Evolutionary conservation across 2,329 filamentous ascomycete genomes (phyloP), one percentile per base, ranked within the genome.

Genomic region (Geoglossum cookeanum): DNA sequence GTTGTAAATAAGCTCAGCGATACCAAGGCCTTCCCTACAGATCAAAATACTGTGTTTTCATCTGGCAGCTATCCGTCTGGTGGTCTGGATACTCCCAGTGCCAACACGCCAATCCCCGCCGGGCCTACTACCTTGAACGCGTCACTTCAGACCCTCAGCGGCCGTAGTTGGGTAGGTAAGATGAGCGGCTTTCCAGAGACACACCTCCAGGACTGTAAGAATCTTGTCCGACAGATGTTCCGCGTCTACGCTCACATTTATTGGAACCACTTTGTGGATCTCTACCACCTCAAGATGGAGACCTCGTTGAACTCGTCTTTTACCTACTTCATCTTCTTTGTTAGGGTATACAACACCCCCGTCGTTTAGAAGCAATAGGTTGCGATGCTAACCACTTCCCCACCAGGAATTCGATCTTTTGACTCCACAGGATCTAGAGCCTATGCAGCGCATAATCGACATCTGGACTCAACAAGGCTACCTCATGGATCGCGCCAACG

Each of bases 221-320:
- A 84, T 62, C 92, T 96, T 65, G 91, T 96, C 74, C 85, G 90
- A 65, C 92, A 96, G 72, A 97, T 98, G 85, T 97, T 98, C 77
- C 86, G 92, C 59, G 91, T 96, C 64, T 98, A 98, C 67, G 85
- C 92, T 53, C 92, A 98, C 71, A 81, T 98, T 60, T 98, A 98
- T 75, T 96, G 94, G 79, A 87, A 90, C 58, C 92, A 98, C 71
- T 98, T 87, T 70, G 85, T 88, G 63, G 85, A 85, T 4, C 88
- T 89, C 70, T 91, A 88, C 71, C 84, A 90, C 68, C 77, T 91
- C 62, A 88, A 86, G 72, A 74, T 85, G 8, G 83, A 85, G 69
- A 85, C 89, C 68, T 84, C 87, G 64, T 77, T 91, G 60, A 92
- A 92, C 75, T 89, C 85, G 69, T 89, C 85, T 70, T 92, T 92